Conservation (phyloP, 1,139 yeast genomes). For the Lodderomyces oxycetoniae region DNA sequence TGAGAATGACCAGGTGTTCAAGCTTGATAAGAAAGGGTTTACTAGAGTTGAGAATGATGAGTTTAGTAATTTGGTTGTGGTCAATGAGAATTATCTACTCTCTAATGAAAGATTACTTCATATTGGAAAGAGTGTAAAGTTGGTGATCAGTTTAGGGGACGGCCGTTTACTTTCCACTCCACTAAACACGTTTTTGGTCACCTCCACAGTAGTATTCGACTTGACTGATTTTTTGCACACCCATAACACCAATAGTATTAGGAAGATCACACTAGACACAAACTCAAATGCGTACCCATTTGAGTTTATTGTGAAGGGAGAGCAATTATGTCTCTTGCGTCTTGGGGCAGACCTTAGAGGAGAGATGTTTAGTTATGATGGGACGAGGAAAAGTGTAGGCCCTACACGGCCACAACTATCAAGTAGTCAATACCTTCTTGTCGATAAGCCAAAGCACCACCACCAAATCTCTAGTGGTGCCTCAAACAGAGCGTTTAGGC, state of each 20-base stretch:
- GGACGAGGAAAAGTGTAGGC: constrained; percentile 6
- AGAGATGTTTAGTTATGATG: constrained; percentile 13
- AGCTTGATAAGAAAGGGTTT: constrained; percentile 10
- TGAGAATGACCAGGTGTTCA: constrained; percentile 17
- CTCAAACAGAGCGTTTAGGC: too few species aligned
- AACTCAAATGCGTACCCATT: constrained; percentile 9
- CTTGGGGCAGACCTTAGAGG: constrained; percentile 10
- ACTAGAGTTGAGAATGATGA: constrained; percentile 12
- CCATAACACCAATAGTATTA: constrained; percentile 17
- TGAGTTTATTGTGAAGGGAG: constrained; percentile 10
- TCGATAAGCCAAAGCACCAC: constrained; percentile 30
- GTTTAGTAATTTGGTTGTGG: constrained; percentile 11
- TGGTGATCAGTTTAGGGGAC: constrained; percentile 6
- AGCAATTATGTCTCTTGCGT: constrained; percentile 11
- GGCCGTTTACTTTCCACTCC: constrained; percentile 14
- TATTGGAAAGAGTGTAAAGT: constrained; percentile 8
- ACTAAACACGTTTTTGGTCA: constrained; percentile 17
- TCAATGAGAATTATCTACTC: constrained; percentile 13
- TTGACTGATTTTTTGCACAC: constrained; percentile 26
- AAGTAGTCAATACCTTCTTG: constrained; percentile 13
- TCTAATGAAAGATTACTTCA: constrained; percentile 9
- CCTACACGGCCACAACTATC: constrained; percentile 11
- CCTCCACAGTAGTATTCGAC: constrained; percentile 21
- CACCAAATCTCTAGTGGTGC: too few species aligned
- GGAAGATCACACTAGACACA: constrained; percentile 10